Conservation (phyloP, 257 asterid genomes). For the Solanum pimpinellifolium region DNA sequence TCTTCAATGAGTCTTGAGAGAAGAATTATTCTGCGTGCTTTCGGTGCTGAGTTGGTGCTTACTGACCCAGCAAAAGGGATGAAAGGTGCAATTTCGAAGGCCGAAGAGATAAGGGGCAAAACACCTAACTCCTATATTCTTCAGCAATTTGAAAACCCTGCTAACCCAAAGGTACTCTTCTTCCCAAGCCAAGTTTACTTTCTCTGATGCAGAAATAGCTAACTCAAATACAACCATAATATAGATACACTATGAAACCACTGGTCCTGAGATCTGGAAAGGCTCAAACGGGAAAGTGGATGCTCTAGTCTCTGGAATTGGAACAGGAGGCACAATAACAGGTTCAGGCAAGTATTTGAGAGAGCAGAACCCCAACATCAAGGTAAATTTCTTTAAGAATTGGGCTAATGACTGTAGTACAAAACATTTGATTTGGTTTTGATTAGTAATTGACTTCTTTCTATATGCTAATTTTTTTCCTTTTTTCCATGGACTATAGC, state of each 20-base stretch:
- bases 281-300: conserved; percentile 53
- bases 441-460: not conserved
- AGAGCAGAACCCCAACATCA: conserved; percentile 53
- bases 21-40: conserved; percentile 75
- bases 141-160: conserved; percentile 87
- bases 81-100: conserved; percentile 83
- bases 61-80: conserved; percentile 88
- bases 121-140: conserved; percentile 86
- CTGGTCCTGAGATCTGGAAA: conserved; percentile 87
- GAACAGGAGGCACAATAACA: conserved; percentile 74
- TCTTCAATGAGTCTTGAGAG: conserved; percentile 88
- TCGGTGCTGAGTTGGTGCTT: conserved; percentile 87
- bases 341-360: conserved; percentile 61
- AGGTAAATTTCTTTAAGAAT: conserved; percentile 24
- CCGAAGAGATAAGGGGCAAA: conserved; percentile 71
- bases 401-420: not conserved
- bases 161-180: conserved; percentile 74
- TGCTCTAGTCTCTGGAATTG: conserved; percentile 60
- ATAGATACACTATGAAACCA: conserved; percentile 76
- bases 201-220: not conserved
- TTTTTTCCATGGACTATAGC: conserved; percentile 13
- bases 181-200: not conserved
- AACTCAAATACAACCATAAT: not conserved
- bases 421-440: not conserved
- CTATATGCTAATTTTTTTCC: not conserved